Percentiles rank a stretch among this genome's conserved stretches.
Evolutionary conservation across 495 filamentous ascomycete genomes (phyloP).

Genomic region (Xylaria flabelliformis): DNA sequence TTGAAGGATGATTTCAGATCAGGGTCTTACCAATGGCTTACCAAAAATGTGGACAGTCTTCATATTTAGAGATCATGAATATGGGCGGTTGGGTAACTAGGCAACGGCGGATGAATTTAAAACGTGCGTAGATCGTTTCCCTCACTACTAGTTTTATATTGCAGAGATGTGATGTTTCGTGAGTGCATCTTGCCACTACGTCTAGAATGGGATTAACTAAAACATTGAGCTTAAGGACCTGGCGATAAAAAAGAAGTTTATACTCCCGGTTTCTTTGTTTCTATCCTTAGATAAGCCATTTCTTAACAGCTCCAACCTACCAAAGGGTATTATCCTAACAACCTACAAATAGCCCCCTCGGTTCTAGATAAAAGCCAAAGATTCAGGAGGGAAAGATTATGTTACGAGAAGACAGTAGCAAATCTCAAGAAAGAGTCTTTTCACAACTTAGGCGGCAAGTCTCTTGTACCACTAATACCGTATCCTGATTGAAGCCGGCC

Average conservation of each 20-base stretch:
- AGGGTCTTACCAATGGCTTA: slow-evolving; percentile 56
- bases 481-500: no score
- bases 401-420: no score
- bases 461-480: no score
- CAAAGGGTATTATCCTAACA: background rate
- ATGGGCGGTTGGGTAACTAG: background rate
- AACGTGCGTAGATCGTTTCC: background rate
- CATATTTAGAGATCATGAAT: slow-evolving; percentile 50
- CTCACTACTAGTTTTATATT: background rate
- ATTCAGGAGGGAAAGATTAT: no score
- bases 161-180: background rate
- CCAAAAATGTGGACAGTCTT: slow-evolving; percentile 51
- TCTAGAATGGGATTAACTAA: background rate
- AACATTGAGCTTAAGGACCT: background rate
- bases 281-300: background rate
- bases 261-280: background rate
- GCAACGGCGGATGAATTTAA: background rate
- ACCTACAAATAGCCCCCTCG: no score
- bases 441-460: no score
- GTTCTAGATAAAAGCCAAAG: no score
- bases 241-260: background rate
- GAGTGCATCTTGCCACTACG: background rate
- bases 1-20: slow-evolving; percentile 67
- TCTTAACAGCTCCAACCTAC: background rate
- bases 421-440: no score